A percentile compares a stretch with the other conserved stretches of the same genome.
These are phyloP conservation scores for Calonectria honghensis DNA, from an alignment of 2,329 filamentous ascomycete species.

Conservation along the genomic window DNA sequence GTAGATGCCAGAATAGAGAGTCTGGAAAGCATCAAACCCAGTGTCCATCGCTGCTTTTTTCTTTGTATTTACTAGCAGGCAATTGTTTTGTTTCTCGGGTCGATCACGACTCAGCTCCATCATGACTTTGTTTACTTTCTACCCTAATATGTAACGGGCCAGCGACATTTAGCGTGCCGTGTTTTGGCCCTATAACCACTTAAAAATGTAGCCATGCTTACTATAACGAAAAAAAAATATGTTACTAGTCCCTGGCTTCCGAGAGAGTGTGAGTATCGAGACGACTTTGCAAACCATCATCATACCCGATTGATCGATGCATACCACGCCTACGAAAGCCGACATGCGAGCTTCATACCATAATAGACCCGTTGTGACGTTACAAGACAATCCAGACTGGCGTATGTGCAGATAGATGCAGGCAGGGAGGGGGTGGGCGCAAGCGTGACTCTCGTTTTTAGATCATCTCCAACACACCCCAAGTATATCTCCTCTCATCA, in stretches of 20 bases:
- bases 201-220: conserved; percentile 3
- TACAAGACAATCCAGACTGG: conserved; percentile 3
- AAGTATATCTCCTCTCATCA: conserved; percentile 31
- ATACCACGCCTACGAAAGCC: neutral
- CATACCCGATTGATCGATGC: conserved; percentile 9
- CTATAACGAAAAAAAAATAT: conserved; percentile 2
- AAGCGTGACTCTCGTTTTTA: neutral
- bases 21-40: neutral
- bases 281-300: conserved; percentile 20
- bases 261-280: neutral
- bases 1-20: neutral
- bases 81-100: neutral
- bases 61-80: neutral
- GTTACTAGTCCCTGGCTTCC: neutral
- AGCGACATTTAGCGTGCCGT: conserved; percentile 3
- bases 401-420: neutral
- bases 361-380: neutral
- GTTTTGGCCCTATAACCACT: conserved; percentile 12
- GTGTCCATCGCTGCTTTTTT: neutral
- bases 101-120: neutral
- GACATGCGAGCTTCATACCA: neutral
- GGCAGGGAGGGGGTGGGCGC: neutral
- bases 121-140: conserved; percentile 4
- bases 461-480: conserved; percentile 29
- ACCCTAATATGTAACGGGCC: neutral